Evolutionary conservation across 1,139 yeast genomes (phyloP).

Genomic region (Pichia cactophila): DNA sequence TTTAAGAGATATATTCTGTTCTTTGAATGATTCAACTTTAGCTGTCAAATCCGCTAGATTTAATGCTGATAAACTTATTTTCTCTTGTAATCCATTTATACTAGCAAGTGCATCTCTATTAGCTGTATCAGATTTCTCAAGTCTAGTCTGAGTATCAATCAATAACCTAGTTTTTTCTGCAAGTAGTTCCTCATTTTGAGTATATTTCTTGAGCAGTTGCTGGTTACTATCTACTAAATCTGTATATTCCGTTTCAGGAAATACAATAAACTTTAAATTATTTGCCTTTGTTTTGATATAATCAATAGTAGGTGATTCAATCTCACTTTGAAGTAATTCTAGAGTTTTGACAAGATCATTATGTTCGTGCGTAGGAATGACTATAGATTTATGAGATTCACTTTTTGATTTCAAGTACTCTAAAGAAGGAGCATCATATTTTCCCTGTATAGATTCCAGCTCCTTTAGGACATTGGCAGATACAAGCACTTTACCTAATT

Average conservation of each 20-base stretch:
- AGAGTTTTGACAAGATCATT: background rate
- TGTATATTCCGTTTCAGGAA: conserved; percentile 25
- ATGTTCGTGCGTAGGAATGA: background rate
- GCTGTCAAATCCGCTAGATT: background rate
- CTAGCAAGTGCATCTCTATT: background rate
- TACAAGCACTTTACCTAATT: background rate
- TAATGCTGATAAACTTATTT: conserved; percentile 2
- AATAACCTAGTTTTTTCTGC: background rate
- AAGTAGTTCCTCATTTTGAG: background rate
- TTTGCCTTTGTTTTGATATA: conserved; percentile 25
- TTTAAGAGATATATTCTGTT: conserved; percentile 1
- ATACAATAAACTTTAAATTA: conserved; percentile 20
- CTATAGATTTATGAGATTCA: too few relatives aligned
- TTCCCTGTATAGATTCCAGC: background rate
- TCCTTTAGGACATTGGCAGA: background rate
- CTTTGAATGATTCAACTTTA: conserved; percentile 5
- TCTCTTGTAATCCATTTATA: conserved; percentile 2
- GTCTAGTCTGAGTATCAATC: background rate
- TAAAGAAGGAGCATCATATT: background rate
- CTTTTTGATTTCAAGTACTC: background rate
- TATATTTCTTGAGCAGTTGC: background rate
- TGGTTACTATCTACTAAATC: background rate
- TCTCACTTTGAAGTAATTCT: background rate
- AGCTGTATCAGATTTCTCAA: background rate
- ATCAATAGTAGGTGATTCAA: conserved; percentile 9